A percentile compares a stretch with the other conserved stretches of the same genome.
Evolutionary conservation across 108 stramenopile genomes (phyloP).

Genomic region (Cylindrotheca fusiformis): DNA sequence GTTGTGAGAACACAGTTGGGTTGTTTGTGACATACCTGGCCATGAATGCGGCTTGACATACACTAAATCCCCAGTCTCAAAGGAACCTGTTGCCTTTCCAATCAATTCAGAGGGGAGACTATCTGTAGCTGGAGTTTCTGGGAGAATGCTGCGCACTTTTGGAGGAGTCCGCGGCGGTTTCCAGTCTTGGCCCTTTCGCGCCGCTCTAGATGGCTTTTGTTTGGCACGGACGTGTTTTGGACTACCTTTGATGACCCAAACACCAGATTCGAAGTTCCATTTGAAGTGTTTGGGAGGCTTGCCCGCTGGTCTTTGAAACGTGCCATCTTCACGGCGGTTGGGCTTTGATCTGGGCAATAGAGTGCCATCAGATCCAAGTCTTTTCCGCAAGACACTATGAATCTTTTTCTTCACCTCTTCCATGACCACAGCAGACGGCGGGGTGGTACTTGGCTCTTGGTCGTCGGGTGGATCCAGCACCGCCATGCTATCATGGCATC

Average conservation of each 20-base stretch:
- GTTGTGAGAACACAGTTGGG: neutral
- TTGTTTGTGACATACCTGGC: conserved; percentile 10
- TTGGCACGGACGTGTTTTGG: too few species aligned
- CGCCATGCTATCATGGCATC: too few species aligned
- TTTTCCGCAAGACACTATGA: too few species aligned
- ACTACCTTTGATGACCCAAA: too few species aligned
- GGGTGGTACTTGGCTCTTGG: too few species aligned
- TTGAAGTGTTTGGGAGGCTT: neutral
- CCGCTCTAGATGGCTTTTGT: too few species aligned
- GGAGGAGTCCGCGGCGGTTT: too few species aligned
- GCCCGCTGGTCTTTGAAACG: neutral
- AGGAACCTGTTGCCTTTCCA: neutral
- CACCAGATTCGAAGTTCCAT: neutral
- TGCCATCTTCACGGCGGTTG: neutral
- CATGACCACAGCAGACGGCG: too few species aligned
- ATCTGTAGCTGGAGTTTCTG: neutral
- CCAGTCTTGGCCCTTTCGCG: too few species aligned
- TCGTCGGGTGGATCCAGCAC: too few species aligned
- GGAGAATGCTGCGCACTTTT: too few species aligned
- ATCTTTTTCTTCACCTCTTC: too few species aligned
- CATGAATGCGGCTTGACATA: conserved; percentile 27
- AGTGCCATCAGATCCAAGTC: neutral
- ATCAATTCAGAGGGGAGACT: neutral
- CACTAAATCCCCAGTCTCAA: conserved; percentile 21
- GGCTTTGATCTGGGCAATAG: neutral